phyloP scores from a whole-genome alignment of 2,329 filamentous ascomycete species.

The Exophiala phaeomuriformis region DNA sequence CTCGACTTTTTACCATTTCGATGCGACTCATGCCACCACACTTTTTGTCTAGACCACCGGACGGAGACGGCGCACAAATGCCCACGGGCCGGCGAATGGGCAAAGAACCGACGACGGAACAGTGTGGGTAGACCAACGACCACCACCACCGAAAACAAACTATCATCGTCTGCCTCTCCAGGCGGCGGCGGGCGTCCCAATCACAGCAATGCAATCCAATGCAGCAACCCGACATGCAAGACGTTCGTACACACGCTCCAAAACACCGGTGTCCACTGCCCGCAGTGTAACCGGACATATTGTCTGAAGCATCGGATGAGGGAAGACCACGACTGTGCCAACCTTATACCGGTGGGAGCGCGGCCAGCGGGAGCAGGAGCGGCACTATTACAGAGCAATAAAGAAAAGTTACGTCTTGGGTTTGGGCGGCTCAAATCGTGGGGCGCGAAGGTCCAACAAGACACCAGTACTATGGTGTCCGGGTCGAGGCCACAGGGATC shows the following conservation, averaged over 20 bases:
- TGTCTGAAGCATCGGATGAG: slow-evolving; percentile 46
- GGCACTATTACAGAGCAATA: slow-evolving; percentile 21
- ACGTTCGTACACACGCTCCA: slow-evolving; percentile 47
- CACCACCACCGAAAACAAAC: no score
- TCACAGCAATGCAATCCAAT: slow-evolving; percentile 50
- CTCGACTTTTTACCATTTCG: slow-evolving; percentile 94
- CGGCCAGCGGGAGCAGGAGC: slow-evolving; percentile 28
- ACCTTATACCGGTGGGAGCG: slow-evolving; percentile 56
- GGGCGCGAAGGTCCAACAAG: slow-evolving; percentile 63
- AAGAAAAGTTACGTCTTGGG: slow-evolving; percentile 63
- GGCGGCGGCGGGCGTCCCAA: slow-evolving; percentile 42
- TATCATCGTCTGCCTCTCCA: no score
- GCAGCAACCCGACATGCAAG: slow-evolving; percentile 44
- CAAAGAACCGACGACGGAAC: slow-evolving; percentile 41
- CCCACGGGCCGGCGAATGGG: slow-evolving; percentile 55
- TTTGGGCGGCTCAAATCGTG: slow-evolving; percentile 71
- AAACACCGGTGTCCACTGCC: slow-evolving; percentile 45
- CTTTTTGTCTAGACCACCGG: slow-evolving; percentile 90
- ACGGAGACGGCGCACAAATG: slow-evolving; percentile 74
- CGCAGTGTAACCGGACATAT: slow-evolving; percentile 44
- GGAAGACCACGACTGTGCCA: slow-evolving; percentile 76
- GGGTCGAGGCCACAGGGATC: slow-evolving; percentile 49
- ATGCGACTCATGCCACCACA: slow-evolving; percentile 78
- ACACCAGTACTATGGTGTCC: slow-evolving; percentile 50
- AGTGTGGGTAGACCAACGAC: slow-evolving; percentile 24